A percentile compares a stretch with the other conserved stretches of the same genome.
phyloP scores from a whole-genome alignment of 2,329 filamentous ascomycete genomes.

The Nigrospora oryzae region DNA sequence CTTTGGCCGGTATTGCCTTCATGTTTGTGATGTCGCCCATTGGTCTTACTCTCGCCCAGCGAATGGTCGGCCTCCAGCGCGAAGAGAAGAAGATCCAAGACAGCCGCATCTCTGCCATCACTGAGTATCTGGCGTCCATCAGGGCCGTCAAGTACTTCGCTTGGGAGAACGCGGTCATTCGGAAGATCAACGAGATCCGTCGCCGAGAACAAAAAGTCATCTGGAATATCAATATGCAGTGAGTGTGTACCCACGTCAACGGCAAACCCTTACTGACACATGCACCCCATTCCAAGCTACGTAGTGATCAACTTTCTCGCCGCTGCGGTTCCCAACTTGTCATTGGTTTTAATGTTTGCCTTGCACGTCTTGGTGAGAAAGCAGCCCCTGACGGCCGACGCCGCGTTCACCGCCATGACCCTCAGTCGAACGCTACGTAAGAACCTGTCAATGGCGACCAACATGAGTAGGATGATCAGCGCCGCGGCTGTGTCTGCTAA shows the following conservation, averaged over 20 bases:
- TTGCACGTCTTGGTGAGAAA: conserved; percentile 39
- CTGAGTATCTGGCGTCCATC: conserved; percentile 50
- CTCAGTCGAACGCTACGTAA: conserved; percentile 44
- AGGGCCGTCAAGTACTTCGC: conserved; percentile 53
- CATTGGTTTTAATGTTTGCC: conserved; percentile 45
- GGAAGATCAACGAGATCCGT: conserved; percentile 41
- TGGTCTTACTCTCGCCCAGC: conserved; percentile 37
- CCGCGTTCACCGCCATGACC: conserved; percentile 48
- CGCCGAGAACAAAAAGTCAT: conserved; percentile 42
- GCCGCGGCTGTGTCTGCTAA: conserved; percentile 38
- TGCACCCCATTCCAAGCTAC: conserved; percentile 8
- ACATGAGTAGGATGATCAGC: conserved; percentile 30
- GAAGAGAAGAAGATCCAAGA: conserved; percentile 48
- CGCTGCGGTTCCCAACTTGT: conserved; percentile 42
- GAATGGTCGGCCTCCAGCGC: conserved; percentile 41
- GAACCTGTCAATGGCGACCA: conserved; percentile 41
- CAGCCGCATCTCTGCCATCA: conserved; percentile 46
- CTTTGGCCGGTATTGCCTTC: conserved; percentile 40
- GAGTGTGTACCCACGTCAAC: conserved; percentile 12
- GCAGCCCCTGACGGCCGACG: conserved; percentile 41
- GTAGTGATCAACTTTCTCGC: conserved; percentile 35
- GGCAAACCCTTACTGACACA: background rate
- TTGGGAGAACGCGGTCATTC: conserved; percentile 46
- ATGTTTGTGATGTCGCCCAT: conserved; percentile 40
- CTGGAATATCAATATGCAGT: conserved; percentile 43